Evolutionary conservation across 768 basidiomycete genomes (phyloP).

Genomic region (Mycena floridula): DNA sequence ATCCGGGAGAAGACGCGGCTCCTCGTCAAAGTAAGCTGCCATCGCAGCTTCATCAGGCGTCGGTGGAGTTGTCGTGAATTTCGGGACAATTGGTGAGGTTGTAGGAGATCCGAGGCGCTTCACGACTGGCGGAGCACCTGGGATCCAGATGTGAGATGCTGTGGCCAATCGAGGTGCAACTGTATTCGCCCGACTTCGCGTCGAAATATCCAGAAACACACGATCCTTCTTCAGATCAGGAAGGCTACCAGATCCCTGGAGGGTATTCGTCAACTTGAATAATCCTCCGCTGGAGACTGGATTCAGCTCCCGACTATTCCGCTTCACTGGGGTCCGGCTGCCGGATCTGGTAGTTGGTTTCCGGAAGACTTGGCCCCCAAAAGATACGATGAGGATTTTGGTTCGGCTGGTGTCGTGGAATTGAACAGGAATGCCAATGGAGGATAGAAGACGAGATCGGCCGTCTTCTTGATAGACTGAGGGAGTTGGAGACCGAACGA

Average conservation of each 20-base stretch:
- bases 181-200: neutral
- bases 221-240: neutral
- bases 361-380: slow-evolving; percentile 72
- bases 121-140: slow-evolving; percentile 48
- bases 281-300: neutral
- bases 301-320: slow-evolving; percentile 13
- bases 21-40: slow-evolving; percentile 13
- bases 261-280: neutral
- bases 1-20: slow-evolving; percentile 52
- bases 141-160: slow-evolving; percentile 51
- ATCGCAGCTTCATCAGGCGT: neutral
- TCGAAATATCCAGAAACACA: neutral
- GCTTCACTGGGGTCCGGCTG: slow-evolving; percentile 27
- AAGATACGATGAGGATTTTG: slow-evolving; percentile 71
- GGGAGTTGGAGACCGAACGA: slow-evolving; percentile 51
- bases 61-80: slow-evolving; percentile 29
- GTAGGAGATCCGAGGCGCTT: slow-evolving; percentile 23
- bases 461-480: slow-evolving; percentile 48
- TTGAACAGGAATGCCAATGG: slow-evolving; percentile 52
- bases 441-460: slow-evolving; percentile 45
- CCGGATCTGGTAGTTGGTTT: slow-evolving; percentile 39
- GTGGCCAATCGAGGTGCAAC: slow-evolving; percentile 34
- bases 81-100: slow-evolving; percentile 6
- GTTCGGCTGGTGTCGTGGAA: slow-evolving; percentile 40
- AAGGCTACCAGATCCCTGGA: neutral